Evolutionary conservation across 768 basidiomycete species (phyloP).

Genomic region (Strobilomyces dryophilus): DNA sequence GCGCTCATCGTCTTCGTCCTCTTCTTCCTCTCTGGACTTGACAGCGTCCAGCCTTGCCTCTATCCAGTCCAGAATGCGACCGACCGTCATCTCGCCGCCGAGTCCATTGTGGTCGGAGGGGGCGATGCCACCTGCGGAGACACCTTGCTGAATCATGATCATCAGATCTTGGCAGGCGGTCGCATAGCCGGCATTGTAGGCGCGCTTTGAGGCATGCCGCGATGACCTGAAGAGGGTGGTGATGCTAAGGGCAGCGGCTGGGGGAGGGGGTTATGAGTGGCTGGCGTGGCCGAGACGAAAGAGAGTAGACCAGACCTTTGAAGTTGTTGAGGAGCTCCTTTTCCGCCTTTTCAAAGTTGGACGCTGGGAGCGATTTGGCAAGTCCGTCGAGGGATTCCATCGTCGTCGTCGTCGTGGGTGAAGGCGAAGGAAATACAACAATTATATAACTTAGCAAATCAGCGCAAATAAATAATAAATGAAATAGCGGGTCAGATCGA

Average conservation of each 20-base stretch:
- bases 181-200: slow-evolving; percentile 78
- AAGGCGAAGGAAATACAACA: neutral
- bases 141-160: slow-evolving; percentile 79
- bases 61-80: slow-evolving; percentile 79
- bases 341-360: slow-evolving; percentile 72
- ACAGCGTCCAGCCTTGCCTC: slow-evolving; percentile 79
- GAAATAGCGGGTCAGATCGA: neutral
- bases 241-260: slow-evolving; percentile 80
- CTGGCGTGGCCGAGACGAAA: neutral
- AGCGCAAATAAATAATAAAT: neutral
- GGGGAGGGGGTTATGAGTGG: slow-evolving; percentile 18
- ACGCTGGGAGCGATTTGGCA: slow-evolving; percentile 66
- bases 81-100: slow-evolving; percentile 66
- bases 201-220: slow-evolving; percentile 68
- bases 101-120: slow-evolving; percentile 40
- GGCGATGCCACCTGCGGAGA: slow-evolving; percentile 55
- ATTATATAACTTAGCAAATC: slow-evolving; percentile 2
- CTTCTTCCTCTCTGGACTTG: slow-evolving; percentile 70
- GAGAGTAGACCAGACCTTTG: slow-evolving; percentile 56
- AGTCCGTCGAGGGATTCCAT: slow-evolving; percentile 82
- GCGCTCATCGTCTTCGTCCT: slow-evolving; percentile 75
- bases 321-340: slow-evolving; percentile 79
- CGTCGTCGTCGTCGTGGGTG: slow-evolving; percentile 12
- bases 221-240: slow-evolving; percentile 84
- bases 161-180: slow-evolving; percentile 78